Base-by-base conservation (phyloP, 2,329 filamentous ascomycete species). In the Myrmaecium sp. region DNA sequence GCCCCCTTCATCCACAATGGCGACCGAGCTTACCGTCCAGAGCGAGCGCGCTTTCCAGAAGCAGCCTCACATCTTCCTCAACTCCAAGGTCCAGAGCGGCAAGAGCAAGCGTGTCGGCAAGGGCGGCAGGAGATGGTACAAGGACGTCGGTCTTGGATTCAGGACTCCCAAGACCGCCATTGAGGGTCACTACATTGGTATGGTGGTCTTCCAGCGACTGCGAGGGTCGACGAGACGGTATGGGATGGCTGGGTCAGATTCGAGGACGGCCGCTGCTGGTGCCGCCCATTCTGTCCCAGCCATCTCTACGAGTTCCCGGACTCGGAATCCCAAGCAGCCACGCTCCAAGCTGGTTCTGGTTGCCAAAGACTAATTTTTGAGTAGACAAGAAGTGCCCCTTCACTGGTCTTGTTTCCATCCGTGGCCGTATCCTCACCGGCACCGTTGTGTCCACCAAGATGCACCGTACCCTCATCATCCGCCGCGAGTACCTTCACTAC, bases 351-450 rank as follows among this genome's bases (percentile, higher is more conserved):
- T n/a, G n/a, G n/a, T n/a, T n/a, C n/a, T n/a, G n/a, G n/a, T n/a
- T n/a, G n/a, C n/a, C n/a, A n/a, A n/a, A n/a, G n/a, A n/a, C n/a
- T n/a, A n/a, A n/a, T n/a, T n/a, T n/a, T n/a, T n/a, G n/a, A n/a
- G n/a, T 55, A 93, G 89, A 98, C 78, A 98, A 98, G 82, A 98
- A 98, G 74, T 98, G 89, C 79, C 89, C 89, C 47, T 98, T 98
- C 78, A 93, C 83, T 50, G 91, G 91, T 60, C 71, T 86, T 61
- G 84, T 98, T 61, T 95, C 89, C 44, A 98, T 98, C 71, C 89
- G 89, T 69, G 89, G 89, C 64, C 86, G 89, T 86, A 98, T 98
- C 74, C 72, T 98, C 47, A 95, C 86, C 59, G 89, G 89, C 56
- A 94, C 83, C 58, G 89, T 98, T 56, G 79, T 95, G 57, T 95